Conservation (phyloP, 257 asterid genomes). For the Anisodus acutangulus region DNA sequence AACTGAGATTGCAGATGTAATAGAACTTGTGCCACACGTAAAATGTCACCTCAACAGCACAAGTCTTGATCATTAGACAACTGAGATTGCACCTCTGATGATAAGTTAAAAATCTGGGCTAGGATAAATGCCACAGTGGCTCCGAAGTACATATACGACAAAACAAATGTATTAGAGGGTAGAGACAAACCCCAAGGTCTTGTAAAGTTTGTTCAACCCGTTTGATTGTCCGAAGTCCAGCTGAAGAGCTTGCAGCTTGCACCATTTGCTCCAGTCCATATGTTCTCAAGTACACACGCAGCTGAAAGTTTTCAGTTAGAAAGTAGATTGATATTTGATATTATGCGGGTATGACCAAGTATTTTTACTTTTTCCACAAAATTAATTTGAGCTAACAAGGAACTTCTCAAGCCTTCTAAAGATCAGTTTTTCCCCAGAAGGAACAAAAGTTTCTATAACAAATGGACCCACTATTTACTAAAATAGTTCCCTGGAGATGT, state of each 20-base stretch:
- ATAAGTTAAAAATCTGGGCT: background rate
- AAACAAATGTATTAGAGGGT: conserved; percentile 2
- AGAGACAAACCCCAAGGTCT: conserved; percentile 92
- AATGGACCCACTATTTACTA: conserved; percentile 10
- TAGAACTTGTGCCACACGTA: background rate
- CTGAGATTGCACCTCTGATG: conserved; percentile 15
- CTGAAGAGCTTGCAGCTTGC: conserved; percentile 98
- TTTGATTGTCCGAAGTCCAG: conserved; percentile 94
- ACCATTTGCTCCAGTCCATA: conserved; percentile 95
- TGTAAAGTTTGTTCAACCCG: conserved; percentile 96
- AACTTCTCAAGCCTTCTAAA: background rate
- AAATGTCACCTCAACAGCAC: conserved; percentile 2
- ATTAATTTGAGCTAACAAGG: background rate
- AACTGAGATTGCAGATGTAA: background rate
- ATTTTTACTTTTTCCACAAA: conserved; percentile 9
- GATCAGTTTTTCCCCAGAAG: background rate
- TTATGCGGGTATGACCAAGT: background rate
- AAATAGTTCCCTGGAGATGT: background rate
- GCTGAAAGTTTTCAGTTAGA: conserved; percentile 57
- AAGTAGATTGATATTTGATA: conserved; percentile 13
- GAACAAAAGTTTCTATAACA: background rate
- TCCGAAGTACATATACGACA: background rate
- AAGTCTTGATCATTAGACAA: conserved; percentile 1
- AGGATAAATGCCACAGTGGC: background rate
- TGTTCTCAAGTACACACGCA: conserved; percentile 85